A percentile compares a stretch with the other conserved stretches of the same genome.
phyloP scores from a whole-genome alignment of 225 moss, liverwort and hornwort species.

The Anthoceros angustus region DNA sequence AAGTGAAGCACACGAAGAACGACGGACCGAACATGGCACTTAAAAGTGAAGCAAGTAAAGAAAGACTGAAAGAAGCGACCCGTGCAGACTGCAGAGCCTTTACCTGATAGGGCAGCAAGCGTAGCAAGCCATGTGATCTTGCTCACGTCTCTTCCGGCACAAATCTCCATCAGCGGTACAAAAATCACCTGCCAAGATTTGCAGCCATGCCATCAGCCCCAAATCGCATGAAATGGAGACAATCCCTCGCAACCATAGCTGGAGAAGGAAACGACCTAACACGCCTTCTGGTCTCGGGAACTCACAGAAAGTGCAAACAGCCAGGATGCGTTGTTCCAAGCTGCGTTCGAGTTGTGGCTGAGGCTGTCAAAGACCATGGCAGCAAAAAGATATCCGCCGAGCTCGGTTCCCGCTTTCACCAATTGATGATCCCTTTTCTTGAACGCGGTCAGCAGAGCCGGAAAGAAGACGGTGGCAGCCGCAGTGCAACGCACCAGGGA shows the following conservation, averaged over 20 bases:
- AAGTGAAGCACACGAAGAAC: too few relatives aligned
- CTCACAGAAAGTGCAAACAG: slow-evolving; percentile 72
- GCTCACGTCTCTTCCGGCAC: slow-evolving; percentile 42
- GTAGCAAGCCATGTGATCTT: slow-evolving; percentile 58
- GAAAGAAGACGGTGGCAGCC: slow-evolving; percentile 52
- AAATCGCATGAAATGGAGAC: background rate
- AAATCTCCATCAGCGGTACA: slow-evolving; percentile 66
- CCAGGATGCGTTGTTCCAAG: slow-evolving; percentile 55
- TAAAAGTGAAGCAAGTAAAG: background rate
- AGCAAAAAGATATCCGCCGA: slow-evolving; percentile 48
- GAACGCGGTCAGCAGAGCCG: slow-evolving; percentile 23
- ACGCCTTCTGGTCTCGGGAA: background rate
- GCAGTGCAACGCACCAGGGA: slow-evolving; percentile 47
- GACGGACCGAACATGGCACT: background rate
- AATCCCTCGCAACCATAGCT: background rate
- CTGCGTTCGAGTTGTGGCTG: slow-evolving; percentile 28
- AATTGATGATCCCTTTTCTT: slow-evolving; percentile 20
- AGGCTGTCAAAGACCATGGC: slow-evolving; percentile 46
- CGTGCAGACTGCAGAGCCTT: background rate
- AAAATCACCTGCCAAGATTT: slow-evolving; percentile 48
- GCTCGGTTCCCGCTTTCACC: slow-evolving; percentile 64
- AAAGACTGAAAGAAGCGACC: background rate
- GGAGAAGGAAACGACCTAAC: background rate
- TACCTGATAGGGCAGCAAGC: slow-evolving; percentile 65
- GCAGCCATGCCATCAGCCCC: background rate